Evolutionary conservation across 495 filamentous ascomycete genomes (phyloP), one percentile per base, ranked within the genome.

Genomic region (Lentithecium fluviatile): DNA sequence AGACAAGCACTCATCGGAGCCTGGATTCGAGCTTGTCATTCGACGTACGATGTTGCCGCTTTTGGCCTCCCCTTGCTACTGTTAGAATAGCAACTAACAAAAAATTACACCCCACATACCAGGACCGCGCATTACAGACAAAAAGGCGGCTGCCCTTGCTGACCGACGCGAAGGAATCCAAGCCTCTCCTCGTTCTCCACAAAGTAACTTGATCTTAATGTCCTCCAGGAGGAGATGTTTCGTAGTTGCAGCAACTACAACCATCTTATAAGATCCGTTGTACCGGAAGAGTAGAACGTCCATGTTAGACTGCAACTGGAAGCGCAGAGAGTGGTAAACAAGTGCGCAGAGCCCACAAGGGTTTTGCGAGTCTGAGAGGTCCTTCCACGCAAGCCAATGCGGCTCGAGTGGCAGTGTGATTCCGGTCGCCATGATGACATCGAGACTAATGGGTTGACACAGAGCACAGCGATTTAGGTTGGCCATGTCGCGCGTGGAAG

Each of bases 351-450:
- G 36, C 7, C 36, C 36, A 15, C 36, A 38, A 7, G 15, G 7
- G 15, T 38, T 15, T 8, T 15, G 7, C 8, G 23, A 51, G 23
- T 23, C n/a, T 12, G 26, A 8, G 4, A 20, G 12, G 26, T 51
- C 7, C 23, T 51, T 4, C 47, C 47, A 51, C 8, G 47, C 47
- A 23, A 23, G 21, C 23, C 21, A 51, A n/a, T 51, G 23, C 6
- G 47, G 47, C n/a, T 51, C 23, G 47, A 51, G 47, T 26, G 47
- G 47, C 26, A 51, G 47, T n/a, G 12, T 23, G 12, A 51, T 51
- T 26, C 47, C 47, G 26, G 47, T 51, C 47, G 4, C 23, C 13
- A 51, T n/a, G n/a, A 51, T 51, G 23, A 7, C 23, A 51, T 21
- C n/a, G 12, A 51, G n/a, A 51, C n/a, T 51, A 13, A 51, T 51